Conservation (phyloP, 2,329 filamentous ascomycete genomes). For the Phyllosticta citribraziliensis region DNA sequence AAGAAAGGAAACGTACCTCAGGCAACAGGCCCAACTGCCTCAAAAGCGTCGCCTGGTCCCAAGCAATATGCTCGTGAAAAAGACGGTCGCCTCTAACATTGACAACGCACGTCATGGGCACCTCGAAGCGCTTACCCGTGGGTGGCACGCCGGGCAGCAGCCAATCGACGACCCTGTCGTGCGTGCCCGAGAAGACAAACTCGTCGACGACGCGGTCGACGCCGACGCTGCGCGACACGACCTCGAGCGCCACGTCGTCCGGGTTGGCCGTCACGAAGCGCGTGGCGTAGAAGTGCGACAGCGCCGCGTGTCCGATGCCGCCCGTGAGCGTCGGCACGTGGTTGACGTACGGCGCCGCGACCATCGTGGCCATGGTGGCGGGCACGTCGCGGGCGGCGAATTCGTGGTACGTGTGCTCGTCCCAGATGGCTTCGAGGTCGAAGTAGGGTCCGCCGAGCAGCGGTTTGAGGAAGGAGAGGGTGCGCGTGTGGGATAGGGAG, state of each 20-base stretch:
- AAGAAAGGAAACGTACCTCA: conserved; percentile 23
- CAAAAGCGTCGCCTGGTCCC: conserved; percentile 57
- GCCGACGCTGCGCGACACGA: conserved; percentile 62
- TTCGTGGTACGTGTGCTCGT: conserved; percentile 64
- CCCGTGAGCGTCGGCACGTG: conserved; percentile 62
- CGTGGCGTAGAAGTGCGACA: conserved; percentile 60
- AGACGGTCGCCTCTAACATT: conserved; percentile 59
- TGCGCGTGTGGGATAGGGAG: conserved; percentile 56
- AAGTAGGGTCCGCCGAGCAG: conserved; percentile 56
- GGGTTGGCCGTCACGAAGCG: conserved; percentile 71
- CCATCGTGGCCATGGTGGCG: conserved; percentile 74
- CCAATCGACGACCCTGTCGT: conserved; percentile 22
- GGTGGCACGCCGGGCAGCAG: conserved; percentile 26
- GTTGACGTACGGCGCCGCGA: conserved; percentile 69
- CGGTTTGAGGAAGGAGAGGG: conserved; percentile 54
- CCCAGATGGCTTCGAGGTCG: conserved; percentile 69
- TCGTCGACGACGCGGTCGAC: conserved; percentile 52
- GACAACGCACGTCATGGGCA: conserved; percentile 56
- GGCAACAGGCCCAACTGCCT: conserved; percentile 54
- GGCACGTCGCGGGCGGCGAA: conserved; percentile 60
- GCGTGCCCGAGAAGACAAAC: conserved; percentile 22
- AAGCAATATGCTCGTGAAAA: conserved; percentile 61
- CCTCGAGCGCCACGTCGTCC: conserved; percentile 54
- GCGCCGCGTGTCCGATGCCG: conserved; percentile 53
- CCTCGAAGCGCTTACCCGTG: conserved; percentile 25